phyloP scores from a whole-genome alignment of 2,329 filamentous ascomycete species.

The Hysterium pulicare region DNA sequence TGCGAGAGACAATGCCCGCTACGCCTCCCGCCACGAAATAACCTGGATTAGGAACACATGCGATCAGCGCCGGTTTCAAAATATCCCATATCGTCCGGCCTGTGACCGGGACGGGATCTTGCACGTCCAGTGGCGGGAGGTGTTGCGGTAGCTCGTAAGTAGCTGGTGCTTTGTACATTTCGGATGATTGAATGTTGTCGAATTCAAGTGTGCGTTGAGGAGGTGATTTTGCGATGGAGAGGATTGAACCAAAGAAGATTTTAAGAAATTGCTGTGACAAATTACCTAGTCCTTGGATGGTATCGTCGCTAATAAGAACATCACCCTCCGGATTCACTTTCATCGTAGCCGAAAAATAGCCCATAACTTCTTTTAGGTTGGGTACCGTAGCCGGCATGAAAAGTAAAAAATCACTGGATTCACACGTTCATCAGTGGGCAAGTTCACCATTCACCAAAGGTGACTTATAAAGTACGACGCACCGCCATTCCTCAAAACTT shows the following conservation, averaged over 20 bases:
- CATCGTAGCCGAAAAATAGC: slow-evolving; percentile 86
- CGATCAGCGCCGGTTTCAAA: slow-evolving; percentile 52
- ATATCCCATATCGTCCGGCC: slow-evolving; percentile 26
- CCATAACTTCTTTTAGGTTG: slow-evolving; percentile 76
- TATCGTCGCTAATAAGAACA: slow-evolving; percentile 85
- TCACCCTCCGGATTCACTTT: slow-evolving; percentile 92
- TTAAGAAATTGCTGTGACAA: slow-evolving; percentile 67
- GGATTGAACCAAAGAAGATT: slow-evolving; percentile 71
- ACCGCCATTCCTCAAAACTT: slow-evolving; percentile 96
- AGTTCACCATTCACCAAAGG: slow-evolving; percentile 5
- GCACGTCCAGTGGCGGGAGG: slow-evolving; percentile 35
- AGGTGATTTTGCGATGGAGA: slow-evolving; percentile 60
- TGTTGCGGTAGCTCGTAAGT: slow-evolving; percentile 21
- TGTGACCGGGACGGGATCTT: slow-evolving; percentile 24
- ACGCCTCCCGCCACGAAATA: slow-evolving; percentile 96
- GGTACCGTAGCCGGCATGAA: slow-evolving; percentile 73
- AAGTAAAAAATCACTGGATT: slow-evolving; percentile 78
- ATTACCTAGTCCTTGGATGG: slow-evolving; percentile 83
- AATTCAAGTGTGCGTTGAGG: slow-evolving; percentile 27
- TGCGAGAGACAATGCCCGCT: slow-evolving; percentile 91
- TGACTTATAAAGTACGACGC: slow-evolving; percentile 40
- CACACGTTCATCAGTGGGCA: slow-evolving; percentile 12
- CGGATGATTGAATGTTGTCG: slow-evolving; percentile 22
- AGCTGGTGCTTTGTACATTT: slow-evolving; percentile 21
- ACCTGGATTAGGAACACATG: slow-evolving; percentile 77